Evolutionary conservation across 257 asterid species (phyloP).

Genomic region (Solanum dulcamara): DNA sequence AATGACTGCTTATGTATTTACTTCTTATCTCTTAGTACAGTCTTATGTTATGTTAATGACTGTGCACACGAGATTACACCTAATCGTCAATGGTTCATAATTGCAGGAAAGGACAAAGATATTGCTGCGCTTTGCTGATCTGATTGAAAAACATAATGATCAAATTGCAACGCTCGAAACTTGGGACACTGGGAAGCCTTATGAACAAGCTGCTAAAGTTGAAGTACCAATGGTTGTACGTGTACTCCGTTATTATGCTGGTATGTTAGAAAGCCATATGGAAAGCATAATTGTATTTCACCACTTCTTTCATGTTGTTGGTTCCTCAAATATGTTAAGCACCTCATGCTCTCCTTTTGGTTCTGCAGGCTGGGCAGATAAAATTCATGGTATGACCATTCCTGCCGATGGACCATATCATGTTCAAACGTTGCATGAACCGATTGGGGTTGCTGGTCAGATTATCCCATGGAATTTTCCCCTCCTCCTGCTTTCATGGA

Average conservation of each 20-base stretch:
- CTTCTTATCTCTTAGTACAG: not conserved
- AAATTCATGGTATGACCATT: slow-evolving; percentile 85
- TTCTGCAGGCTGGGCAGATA: slow-evolving; percentile 90
- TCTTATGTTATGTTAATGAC: not conserved
- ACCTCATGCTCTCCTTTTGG: not conserved
- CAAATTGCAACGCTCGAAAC: slow-evolving; percentile 87
- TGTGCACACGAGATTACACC: not conserved
- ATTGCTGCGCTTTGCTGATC: slow-evolving; percentile 70
- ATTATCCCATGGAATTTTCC: slow-evolving; percentile 99
- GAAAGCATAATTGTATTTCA: not conserved
- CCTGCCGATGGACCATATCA: slow-evolving; percentile 87
- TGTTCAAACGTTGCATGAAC: slow-evolving; percentile 93
- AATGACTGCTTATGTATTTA: slow-evolving; percentile 77
- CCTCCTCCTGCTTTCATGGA: slow-evolving; percentile 83
- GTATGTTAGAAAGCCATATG: slow-evolving; percentile 21
- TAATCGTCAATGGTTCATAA: not conserved
- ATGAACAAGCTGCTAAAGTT: slow-evolving; percentile 51
- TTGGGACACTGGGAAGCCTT: slow-evolving; percentile 87
- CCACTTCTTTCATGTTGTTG: not conserved
- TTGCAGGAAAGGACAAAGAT: slow-evolving; percentile 77
- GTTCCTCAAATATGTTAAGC: not conserved
- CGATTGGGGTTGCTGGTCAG: slow-evolving; percentile 96
- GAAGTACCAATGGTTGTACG: slow-evolving; percentile 84
- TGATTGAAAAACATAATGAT: slow-evolving; percentile 82
- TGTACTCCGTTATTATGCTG: slow-evolving; percentile 74